Base-by-base conservation (phyloP, 208 protist species). In the Trypanosoma grayi region DNA sequence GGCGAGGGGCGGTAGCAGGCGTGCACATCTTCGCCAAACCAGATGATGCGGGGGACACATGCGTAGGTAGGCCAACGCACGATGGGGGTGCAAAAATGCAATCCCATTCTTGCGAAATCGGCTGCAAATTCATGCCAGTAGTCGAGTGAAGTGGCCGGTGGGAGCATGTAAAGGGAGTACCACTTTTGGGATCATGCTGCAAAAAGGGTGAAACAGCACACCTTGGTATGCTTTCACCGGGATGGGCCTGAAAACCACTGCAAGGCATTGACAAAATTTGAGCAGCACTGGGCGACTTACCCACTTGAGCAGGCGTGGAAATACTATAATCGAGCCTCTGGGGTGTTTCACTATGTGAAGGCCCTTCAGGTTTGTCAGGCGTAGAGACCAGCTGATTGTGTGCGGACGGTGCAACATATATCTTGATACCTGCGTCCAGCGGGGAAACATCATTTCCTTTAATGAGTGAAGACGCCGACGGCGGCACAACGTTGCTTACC, bases 341-440 rank as follows among this genome's bases (percentile, higher is more conserved):
- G 7, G 66, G 48, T 18, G 51, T 40, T 40, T 60, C 39, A n/a
- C 30, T 30, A 31, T 11, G 2, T 34, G 28, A 65, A 18, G 41
- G 11, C 28, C 22, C 25, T 40, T 24, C 47, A 41, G 37, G 37
- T 59, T 44, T 58, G 39, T 45, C 31, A 40, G 56, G 41, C 24
- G 48, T 60, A 53, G 31, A 25, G 27, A 30, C 36, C 9, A 34
- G 18, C 37, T 64, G 37, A 51, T 53, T 65, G n/a, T 51, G 22
- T 18, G 50, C 13, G 28, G 87, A 93, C 16, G 87, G 87, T 3
- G 84, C 82, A 58, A 94, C 84, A 75, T 86, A 84, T 18, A 94
- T 92, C 54, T 94, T 94, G 43, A 94, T 90, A 33, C 87, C 87
- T 14, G 84, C 87, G 67, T 85, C 87, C 18, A 83, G 48, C 7